phyloP scores from a whole-genome alignment of 148 eudicot species.

The Chenopodium berlandieri region DNA sequence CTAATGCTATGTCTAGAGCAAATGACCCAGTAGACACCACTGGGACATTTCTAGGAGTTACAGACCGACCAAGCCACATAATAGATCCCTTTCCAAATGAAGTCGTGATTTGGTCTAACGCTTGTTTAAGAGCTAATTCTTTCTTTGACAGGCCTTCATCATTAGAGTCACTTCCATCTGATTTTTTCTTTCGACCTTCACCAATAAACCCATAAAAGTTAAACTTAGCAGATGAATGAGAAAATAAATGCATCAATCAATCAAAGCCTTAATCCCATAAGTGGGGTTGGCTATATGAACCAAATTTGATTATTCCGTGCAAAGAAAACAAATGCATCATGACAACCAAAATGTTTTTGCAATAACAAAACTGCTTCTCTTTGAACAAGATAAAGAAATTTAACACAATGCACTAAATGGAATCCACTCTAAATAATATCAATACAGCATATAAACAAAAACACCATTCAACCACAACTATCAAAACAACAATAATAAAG shows the following conservation, averaged over 20 bases:
- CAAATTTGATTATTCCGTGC: too few relatives aligned
- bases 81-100: conserved; percentile 95
- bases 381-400: not conserved
- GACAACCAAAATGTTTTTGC: not conserved
- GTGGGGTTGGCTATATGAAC: too few relatives aligned
- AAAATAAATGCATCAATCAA: not conserved
- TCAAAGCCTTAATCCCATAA: too few relatives aligned
- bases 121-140: conserved; percentile 77
- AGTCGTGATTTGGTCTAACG: conserved; percentile 77
- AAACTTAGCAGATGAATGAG: conserved; percentile 1
- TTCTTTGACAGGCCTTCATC: conserved; percentile 77
- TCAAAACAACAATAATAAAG: not conserved
- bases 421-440: not conserved
- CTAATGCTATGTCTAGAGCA: conserved; percentile 80
- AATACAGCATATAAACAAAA: too few relatives aligned
- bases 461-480: not conserved
- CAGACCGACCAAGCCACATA: conserved; percentile 92
- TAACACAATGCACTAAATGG: not conserved
- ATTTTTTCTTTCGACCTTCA: conserved; percentile 72
- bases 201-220: conserved; percentile 8
- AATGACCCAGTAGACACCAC: conserved; percentile 95
- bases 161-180: conserved; percentile 73
- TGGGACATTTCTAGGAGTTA: conserved; percentile 56
- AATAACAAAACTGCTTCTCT: not conserved
- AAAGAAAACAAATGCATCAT: not conserved